Percentiles rank a stretch among this genome's conserved stretches.
phyloP scores from a whole-genome alignment of 2,329 filamentous ascomycete genomes.

The Thermomyces lanuginosus region DNA sequence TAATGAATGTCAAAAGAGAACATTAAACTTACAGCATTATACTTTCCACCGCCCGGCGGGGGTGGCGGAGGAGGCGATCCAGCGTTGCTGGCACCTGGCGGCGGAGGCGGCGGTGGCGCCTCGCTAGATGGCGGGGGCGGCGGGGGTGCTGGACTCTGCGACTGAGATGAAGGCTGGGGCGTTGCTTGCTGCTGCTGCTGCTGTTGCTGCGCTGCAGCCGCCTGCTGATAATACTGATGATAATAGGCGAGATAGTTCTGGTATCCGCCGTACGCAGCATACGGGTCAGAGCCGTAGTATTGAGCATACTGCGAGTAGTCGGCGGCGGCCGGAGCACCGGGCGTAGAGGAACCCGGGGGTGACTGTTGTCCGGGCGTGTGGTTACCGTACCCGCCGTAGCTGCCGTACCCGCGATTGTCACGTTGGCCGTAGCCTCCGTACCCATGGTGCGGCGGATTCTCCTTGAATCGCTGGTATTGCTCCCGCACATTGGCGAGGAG shows the following conservation, averaged over 20 bases:
- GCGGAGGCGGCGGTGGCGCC: conserved; percentile 37
- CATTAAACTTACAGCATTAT: conserved; percentile 42
- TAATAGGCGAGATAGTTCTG: conserved; percentile 47
- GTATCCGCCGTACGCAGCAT: conserved; percentile 82
- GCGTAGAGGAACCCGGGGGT: conserved; percentile 18
- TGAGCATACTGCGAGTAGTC: conserved; percentile 77
- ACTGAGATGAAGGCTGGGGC: conserved; percentile 11
- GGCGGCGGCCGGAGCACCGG: conserved; percentile 21
- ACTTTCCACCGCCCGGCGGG: conserved; percentile 37
- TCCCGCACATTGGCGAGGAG: conserved; percentile 71
- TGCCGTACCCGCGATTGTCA: conserved; percentile 24
- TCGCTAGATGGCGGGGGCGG: conserved; percentile 5
- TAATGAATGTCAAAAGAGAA: background rate
- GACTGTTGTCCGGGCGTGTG: conserved; percentile 24
- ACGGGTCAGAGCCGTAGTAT: conserved; percentile 68
- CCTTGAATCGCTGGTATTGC: conserved; percentile 84
- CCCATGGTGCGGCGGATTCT: conserved; percentile 51
- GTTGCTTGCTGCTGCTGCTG: conserved; percentile 30
- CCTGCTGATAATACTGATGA: conserved; percentile 58
- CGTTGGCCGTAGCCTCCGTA: conserved; percentile 44
- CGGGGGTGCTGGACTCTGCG: conserved; percentile 30
- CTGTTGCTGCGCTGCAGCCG: conserved; percentile 32
- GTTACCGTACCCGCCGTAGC: conserved; percentile 21
- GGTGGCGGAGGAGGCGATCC: conserved; percentile 45
- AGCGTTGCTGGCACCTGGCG: conserved; percentile 41